Conservation (phyloP, 2,329 filamentous ascomycete species). For the Exophiala viscosa region DNA sequence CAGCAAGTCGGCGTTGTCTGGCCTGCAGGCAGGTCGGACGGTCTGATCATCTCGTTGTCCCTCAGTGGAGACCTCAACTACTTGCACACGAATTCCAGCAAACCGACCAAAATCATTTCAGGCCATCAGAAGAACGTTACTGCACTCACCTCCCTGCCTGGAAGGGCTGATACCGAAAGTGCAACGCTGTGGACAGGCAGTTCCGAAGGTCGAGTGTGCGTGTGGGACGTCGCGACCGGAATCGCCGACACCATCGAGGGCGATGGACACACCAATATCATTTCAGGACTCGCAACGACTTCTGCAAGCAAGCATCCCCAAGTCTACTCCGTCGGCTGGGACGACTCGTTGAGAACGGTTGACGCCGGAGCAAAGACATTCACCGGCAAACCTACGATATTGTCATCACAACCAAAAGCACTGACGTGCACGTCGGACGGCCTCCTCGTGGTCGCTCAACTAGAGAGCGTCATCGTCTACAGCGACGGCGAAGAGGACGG, state of each 20-base stretch:
- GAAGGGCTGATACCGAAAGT: constrained; percentile 39
- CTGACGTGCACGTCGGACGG: constrained; percentile 55
- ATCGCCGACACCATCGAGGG: constrained; percentile 70
- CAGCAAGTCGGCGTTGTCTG: constrained; percentile 95
- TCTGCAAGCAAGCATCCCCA: constrained; percentile 43
- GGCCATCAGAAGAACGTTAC: constrained; percentile 93
- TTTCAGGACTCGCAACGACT: constrained; percentile 67
- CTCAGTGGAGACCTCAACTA: constrained; percentile 89
- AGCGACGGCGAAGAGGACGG: constrained; percentile 56
- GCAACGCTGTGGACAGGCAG: constrained; percentile 78
- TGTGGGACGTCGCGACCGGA: constrained; percentile 74
- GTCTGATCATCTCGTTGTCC: constrained; percentile 83
- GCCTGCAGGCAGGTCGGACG: constrained; percentile 76
- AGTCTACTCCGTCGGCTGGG: constrained; percentile 89
- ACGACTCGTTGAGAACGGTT: constrained; percentile 79
- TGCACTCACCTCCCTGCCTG: constrained; percentile 57
- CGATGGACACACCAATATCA: constrained; percentile 77
- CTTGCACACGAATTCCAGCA: constrained; percentile 65
- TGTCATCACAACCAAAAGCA: constrained; percentile 77
- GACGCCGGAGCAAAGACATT: constrained; percentile 74
- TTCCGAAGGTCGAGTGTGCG: constrained; percentile 81
- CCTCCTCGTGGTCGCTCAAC: constrained; percentile 57
- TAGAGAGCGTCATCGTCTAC: constrained; percentile 57
- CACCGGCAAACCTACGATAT: constrained; percentile 62
- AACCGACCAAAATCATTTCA: constrained; percentile 68